Evolutionary conservation across 108 stramenopile genomes (phyloP).

Genomic region (Nannochloropsis salina): DNA sequence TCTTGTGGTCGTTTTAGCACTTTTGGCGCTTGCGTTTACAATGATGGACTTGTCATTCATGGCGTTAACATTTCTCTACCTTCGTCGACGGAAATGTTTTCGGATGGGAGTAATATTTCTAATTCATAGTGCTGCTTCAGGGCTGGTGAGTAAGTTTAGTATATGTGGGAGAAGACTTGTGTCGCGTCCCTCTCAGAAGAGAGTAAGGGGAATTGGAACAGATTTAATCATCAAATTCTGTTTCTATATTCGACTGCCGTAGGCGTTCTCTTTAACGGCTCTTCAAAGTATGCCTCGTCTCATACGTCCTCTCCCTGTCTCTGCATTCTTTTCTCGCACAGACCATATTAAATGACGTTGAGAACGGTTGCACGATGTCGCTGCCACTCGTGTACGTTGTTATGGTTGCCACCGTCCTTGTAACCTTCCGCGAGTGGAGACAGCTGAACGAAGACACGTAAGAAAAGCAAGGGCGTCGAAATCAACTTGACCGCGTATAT

Average conservation of each 20-base stretch:
- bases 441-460: background rate
- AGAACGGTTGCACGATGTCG: background rate
- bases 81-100: background rate
- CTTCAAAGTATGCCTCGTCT: too few species aligned
- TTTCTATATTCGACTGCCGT: too few species aligned
- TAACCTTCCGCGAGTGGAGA: background rate
- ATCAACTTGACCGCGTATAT: too few species aligned
- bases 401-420: background rate
- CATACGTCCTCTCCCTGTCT: too few species aligned
- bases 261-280: too few species aligned
- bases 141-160: background rate
- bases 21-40: background rate
- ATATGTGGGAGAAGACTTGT: background rate
- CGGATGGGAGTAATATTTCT: background rate
- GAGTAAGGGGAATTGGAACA: too few species aligned
- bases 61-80: background rate
- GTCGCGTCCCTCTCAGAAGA: background rate
- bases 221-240: too few species aligned
- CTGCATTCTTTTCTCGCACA: background rate
- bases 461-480: too few species aligned
- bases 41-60: background rate
- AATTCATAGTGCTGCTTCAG: background rate
- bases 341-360: background rate
- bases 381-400: constrained; percentile 9
- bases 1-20: background rate